Evolutionary conservation across 257 asterid species (phyloP).

Genomic region (Solanum medicagineum): DNA sequence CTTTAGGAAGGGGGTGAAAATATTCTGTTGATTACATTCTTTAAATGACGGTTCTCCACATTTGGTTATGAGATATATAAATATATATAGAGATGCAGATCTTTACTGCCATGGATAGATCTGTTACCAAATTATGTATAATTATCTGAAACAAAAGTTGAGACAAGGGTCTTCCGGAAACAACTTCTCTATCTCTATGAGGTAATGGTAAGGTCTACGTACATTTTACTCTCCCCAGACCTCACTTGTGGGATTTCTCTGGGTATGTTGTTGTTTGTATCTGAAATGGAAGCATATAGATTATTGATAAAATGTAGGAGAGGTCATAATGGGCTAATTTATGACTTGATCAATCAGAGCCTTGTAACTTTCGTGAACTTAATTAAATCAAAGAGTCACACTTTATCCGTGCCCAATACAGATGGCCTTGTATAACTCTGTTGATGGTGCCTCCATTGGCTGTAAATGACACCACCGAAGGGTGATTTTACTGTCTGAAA

Average conservation of each 20-base stretch:
- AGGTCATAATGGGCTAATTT: background rate
- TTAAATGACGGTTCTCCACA: background rate
- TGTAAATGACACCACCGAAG: background rate
- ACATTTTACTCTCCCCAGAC: too few relatives aligned
- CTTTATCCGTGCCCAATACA: background rate
- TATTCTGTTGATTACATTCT: background rate
- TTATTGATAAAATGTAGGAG: background rate
- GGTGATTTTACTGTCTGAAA: background rate
- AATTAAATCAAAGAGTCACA: background rate
- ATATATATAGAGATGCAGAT: background rate
- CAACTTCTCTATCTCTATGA: too few relatives aligned
- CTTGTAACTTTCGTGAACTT: background rate
- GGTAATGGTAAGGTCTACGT: too few relatives aligned
- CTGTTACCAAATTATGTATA: background rate
- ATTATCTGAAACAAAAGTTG: background rate
- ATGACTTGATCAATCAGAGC: background rate
- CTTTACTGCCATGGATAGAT: background rate
- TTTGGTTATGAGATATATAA: background rate
- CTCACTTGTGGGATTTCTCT: too few relatives aligned
- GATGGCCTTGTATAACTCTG: background rate
- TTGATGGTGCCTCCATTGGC: background rate
- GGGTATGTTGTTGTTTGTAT: too few relatives aligned
- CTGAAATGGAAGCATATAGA: background rate
- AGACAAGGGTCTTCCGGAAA: too few relatives aligned
- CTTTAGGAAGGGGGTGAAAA: background rate